Evolutionary conservation across 148 eudicot genomes (phyloP), one percentile per base, ranked within the genome.

Genomic region (Cornus suecica): DNA sequence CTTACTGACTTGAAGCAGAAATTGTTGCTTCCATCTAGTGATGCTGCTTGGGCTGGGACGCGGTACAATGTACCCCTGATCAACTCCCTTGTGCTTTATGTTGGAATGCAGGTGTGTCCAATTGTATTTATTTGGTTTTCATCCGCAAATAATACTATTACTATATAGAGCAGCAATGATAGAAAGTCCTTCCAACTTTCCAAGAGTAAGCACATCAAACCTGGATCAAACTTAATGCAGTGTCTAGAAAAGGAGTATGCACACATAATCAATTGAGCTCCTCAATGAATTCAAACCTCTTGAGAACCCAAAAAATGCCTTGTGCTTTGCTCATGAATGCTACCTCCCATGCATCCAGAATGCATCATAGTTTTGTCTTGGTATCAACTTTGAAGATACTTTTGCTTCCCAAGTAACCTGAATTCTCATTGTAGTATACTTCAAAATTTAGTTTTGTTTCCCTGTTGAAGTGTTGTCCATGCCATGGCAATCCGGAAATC

Each of bases 31-130:
- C 75, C 91, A 74, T 87, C 90, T 71, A 85, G 66, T 54, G 98
- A 93, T 52, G 90, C 84, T 79, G 79, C 86, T 34, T 84, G 81
- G 73, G 87, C 93, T 73, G 99, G 99, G 81, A 95, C 97, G 22
- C 90, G 94, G 30, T 91, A 93, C 78, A 95, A 95, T 83, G 99
- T 93, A 66, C 99, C 97, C 11, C 80, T 93, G 78, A 93, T 95
- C 73, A 95, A 95, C 80, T 95, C 99, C 34, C 88, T 93, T 77
- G 99, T 95, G 74, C 94, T 95, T 51, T 91, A 93, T 83, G 93
- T 95, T 72, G 99, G 99, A 77, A 90, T 90, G 85, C 97, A 93
- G 97, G 98, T 95, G 64, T 31, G 65, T 51, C 23, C 54, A 42
- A n/a, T n/a, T 52, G 34, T 54, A 29, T n/a, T 20, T 65, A 16